Base-by-base conservation (phyloP, 768 basidiomycete species). In the Boletus speciosus region DNA sequence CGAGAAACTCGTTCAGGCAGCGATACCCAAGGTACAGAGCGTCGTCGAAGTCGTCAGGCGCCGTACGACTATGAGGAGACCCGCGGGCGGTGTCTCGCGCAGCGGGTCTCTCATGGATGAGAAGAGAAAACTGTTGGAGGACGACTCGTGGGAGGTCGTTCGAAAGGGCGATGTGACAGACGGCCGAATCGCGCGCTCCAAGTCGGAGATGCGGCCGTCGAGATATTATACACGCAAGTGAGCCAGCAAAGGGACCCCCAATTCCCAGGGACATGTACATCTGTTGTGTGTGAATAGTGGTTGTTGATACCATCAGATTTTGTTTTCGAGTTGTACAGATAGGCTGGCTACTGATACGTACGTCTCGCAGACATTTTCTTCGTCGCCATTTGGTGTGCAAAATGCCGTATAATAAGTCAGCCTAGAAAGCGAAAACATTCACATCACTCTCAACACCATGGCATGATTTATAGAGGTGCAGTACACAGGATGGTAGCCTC, bases 11-110 rank as follows among this genome's bases (percentile, higher is more conserved):
- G 71, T 56, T 1, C 68, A 65, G 41, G 61, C 69, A 16, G 63
- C 74, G 23, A 43, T 78, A 6, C 78, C 74, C 11, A 75, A 71
- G 60, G 71, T 83, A 63, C 67, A 69, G 42, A 67, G 63, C 2
- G 71, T 75, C 6, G 74, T 75, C 25, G 62, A 69, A 37, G 60
- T 62, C 21, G 44, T 70, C 15, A 54, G 57, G 31, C 65, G 65
- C 27, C 63, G 49, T 40, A 53, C 68, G 40, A 65, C 57, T 21
- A 4, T 59, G 36, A 47, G 16, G 5, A 36, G 46, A 7, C 47
- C 54, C n/a, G 29, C 15, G 23, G 47, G 47, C 11, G 46, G 39
- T 5, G 5, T 65, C 5, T 34, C 19, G 19, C 68, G 66, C 19
- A 52, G 34, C 5, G 52, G 37, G 2, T 60, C 64, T 1, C 6